Conservation (phyloP, 768 basidiomycete genomes). For the Pleurotus sapidus region DNA sequence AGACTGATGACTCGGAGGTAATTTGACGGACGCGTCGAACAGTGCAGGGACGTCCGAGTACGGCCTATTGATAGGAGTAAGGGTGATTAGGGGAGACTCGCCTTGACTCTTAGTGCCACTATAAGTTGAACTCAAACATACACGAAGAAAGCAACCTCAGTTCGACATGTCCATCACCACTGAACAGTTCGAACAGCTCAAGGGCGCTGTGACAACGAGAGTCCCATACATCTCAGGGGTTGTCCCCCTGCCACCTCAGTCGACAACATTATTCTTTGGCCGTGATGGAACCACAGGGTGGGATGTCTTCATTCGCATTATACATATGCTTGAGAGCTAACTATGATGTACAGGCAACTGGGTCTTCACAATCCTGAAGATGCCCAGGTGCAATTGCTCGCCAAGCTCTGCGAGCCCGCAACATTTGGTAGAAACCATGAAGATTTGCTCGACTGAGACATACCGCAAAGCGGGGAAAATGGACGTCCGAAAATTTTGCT, state of each 20-base stretch:
- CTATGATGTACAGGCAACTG: neutral
- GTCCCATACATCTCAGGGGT: constrained; percentile 7
- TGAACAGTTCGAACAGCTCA: neutral
- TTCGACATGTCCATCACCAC: neutral
- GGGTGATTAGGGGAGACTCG: too few relatives aligned
- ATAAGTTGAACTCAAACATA: too few relatives aligned
- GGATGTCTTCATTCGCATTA: neutral
- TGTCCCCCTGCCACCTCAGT: neutral
- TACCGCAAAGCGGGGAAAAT: neutral
- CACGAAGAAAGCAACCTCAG: too few relatives aligned
- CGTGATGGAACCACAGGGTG: neutral
- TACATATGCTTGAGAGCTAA: too few relatives aligned
- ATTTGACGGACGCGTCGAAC: too few relatives aligned
- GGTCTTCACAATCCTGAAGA: neutral
- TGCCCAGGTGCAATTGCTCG: neutral
- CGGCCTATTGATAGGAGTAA: too few relatives aligned
- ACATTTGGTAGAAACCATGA: neutral
- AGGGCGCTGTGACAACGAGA: constrained; percentile 1
- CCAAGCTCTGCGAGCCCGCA: neutral
- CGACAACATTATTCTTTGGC: neutral
- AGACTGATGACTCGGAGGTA: too few relatives aligned
- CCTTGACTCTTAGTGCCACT: too few relatives aligned
- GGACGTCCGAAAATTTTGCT: constrained; percentile 18
- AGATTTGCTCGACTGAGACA: neutral
- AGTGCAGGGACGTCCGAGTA: too few relatives aligned